Base-by-base conservation (phyloP, 495 filamentous ascomycete species). In the Glonium stellatum region DNA sequence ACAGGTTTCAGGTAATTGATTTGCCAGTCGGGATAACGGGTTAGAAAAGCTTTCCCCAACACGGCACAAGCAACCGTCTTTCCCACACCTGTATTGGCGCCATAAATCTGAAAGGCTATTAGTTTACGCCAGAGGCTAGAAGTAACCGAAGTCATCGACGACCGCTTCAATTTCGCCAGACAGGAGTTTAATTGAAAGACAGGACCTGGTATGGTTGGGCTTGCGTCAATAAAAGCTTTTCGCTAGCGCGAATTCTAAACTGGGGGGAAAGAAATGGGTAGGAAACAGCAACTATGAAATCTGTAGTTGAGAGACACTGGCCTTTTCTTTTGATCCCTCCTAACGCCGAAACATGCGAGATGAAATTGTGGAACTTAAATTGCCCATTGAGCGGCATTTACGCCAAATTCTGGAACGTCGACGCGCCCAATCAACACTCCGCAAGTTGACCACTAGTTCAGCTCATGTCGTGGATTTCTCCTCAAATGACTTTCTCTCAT, bases 1-100 rank as follows among this genome's bases (percentile, higher is more conserved):
- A 92, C 80, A 1, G 88, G 88, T 63, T 92, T 92, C 11, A 92
- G 65, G 69, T 87, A 91, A 18, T 76, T 77, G 0, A 82, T 77
- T 15, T 76, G 71, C 55, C 81, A 77, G 35, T 75, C 69, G 23
- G 73, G 73, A 13, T 55, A 59, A 19, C 55, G 63, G 36, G 70
- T 74, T 11, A 8, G 22, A 57, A 85, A 71, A 1, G 85, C 79
- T 65, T 79, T 84, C 69, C 83, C 85, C 15, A 92, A 77, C 36
- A 89, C 69, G 0, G 87, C 88, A 0, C 85, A 85, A 47, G 87
- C 77, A 27, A 92, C 79, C 0, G 88, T 90, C 73, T 91, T 92
- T 58, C 88, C 88, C 36, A 91, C 87, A 60, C 88, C 80, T 4
- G 88, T 91, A 65, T 91, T 90, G 34, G 88, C 87, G 4, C 88